phyloP scores from a whole-genome alignment of 2,329 filamentous ascomycete species.

The Sporothrix luriei region DNA sequence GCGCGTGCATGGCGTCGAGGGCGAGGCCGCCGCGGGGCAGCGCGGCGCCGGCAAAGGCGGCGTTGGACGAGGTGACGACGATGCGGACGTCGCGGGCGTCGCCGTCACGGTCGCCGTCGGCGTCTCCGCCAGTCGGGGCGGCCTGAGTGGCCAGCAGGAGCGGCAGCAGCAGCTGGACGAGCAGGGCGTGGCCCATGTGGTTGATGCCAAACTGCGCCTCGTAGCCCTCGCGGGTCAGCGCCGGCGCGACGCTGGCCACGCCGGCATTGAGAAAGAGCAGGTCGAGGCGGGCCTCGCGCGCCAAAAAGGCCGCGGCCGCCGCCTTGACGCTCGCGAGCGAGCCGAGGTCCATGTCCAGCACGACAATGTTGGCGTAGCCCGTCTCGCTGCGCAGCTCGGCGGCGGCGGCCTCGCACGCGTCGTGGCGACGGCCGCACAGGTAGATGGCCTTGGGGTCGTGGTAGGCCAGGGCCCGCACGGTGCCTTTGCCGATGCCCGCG shows the following conservation, averaged over 20 bases:
- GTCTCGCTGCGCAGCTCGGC: conserved; percentile 40
- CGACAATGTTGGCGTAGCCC: not conserved
- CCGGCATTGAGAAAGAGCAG: conserved; percentile 53
- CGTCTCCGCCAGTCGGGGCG: too few species aligned
- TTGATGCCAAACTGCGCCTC: conserved; percentile 54
- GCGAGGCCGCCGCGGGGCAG: conserved; percentile 10
- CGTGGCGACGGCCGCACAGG: conserved; percentile 40
- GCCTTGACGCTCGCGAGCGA: conserved; percentile 49
- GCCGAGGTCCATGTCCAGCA: conserved; percentile 46
- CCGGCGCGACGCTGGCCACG: conserved; percentile 45
- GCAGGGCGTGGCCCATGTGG: conserved; percentile 51
- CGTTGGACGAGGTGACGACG: conserved; percentile 10
- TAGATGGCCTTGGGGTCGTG: conserved; percentile 56
- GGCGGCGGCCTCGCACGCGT: not conserved
- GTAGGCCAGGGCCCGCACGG: conserved; percentile 46
- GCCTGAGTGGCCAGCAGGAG: conserved; percentile 34
- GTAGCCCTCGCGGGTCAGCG: conserved; percentile 49
- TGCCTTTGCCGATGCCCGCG: conserved; percentile 48
- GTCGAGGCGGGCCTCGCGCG: conserved; percentile 45
- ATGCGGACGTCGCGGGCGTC: conserved; percentile 13
- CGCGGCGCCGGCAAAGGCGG: not conserved
- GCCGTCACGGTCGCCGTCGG: too few species aligned
- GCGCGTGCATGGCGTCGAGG: conserved; percentile 33
- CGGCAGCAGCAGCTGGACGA: conserved; percentile 45
- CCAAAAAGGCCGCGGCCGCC: conserved; percentile 46